Conservation (phyloP, 805 yeast species). For the Monosporozyma aerobia region DNA sequence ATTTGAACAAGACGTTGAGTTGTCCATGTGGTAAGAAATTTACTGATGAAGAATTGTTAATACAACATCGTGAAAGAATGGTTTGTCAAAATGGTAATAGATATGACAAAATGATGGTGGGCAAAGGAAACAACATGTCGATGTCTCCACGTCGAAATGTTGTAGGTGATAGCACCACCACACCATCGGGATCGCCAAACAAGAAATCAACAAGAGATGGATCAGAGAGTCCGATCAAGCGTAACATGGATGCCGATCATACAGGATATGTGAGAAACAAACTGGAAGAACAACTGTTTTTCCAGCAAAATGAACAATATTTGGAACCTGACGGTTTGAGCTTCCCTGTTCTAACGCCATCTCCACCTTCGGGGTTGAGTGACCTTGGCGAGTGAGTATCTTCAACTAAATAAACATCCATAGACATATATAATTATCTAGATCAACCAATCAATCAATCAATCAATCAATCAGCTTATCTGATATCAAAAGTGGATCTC, state of each 20-base stretch:
- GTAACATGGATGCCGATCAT: constrained; percentile 5
- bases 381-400: constrained; percentile 17
- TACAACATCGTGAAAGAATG: constrained; percentile 67
- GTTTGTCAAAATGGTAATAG: constrained; percentile 68
- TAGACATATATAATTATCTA: background rate
- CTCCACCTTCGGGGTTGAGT: constrained; percentile 9
- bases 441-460: no score
- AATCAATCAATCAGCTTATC: no score
- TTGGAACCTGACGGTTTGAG: background rate
- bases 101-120: constrained; percentile 18
- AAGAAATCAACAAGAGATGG: constrained; percentile 43
- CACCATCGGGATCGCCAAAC: constrained; percentile 69
- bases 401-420: background rate
- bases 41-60: constrained; percentile 80
- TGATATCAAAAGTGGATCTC: no score
- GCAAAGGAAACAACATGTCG: constrained; percentile 19
- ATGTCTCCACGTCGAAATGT: constrained; percentile 77
- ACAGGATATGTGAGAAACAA: constrained; percentile 5
- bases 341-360: constrained; percentile 8
- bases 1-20: constrained; percentile 55
- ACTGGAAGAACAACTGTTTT: constrained; percentile 9
- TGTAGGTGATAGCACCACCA: constrained; percentile 24
- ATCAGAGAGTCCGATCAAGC: constrained; percentile 33
- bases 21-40: constrained; percentile 96
- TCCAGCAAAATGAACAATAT: background rate